Conservation (phyloP, 257 asterid species). For the Misopates orontium region DNA sequence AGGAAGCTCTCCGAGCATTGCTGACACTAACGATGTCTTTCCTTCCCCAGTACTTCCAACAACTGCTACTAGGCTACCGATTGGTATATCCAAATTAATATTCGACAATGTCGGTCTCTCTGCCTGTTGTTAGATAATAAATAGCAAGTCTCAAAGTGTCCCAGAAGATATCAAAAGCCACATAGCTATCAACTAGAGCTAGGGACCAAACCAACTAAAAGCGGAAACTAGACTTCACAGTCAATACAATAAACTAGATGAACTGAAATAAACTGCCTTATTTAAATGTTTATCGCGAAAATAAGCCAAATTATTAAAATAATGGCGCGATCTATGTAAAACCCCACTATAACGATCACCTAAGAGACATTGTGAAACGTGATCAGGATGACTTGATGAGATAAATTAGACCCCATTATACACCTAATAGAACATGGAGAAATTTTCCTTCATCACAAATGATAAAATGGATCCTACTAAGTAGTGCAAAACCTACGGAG, state of each 20-base stretch:
- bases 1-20: conserved; percentile 99
- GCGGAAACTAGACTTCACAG: neutral
- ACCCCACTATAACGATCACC: neutral
- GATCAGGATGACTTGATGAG: neutral
- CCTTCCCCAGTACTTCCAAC: conserved; percentile 99
- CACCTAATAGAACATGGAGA: too few species aligned
- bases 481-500: too few species aligned
- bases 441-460: too few species aligned
- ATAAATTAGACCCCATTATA: neutral
- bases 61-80: conserved; percentile 86
- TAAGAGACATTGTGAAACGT: neutral
- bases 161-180: conserved; percentile 13
- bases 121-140: conserved; percentile 44
- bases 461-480: too few species aligned
- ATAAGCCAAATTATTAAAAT: neutral
- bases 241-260: conserved; percentile 10
- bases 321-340: neutral
- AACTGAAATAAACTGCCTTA: neutral
- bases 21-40: conserved; percentile 92
- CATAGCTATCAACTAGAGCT: conserved; percentile 10
- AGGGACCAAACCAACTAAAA: neutral
- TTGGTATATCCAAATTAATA: conserved; percentile 83
- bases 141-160: conserved; percentile 12
- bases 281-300: neutral
- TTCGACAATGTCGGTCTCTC: conserved; percentile 78